phyloP scores from a whole-genome alignment of 805 yeast species.

The Candida krabiensis region DNA sequence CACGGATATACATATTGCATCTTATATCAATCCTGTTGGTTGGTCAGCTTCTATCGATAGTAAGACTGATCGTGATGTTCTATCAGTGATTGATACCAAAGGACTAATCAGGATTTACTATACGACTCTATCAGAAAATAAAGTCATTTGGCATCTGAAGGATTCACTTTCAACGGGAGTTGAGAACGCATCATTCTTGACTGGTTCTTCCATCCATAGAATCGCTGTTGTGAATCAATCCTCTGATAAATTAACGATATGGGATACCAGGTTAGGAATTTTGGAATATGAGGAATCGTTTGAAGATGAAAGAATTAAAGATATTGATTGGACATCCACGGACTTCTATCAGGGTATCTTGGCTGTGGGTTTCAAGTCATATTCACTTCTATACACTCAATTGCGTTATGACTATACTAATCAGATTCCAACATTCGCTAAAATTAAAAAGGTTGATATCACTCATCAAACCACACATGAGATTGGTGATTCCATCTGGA shows the following conservation, averaged over 20 bases:
- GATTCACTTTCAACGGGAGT: constrained; percentile 57
- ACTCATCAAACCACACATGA: constrained; percentile 70
- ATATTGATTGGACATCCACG: constrained; percentile 87
- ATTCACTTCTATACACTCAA: constrained; percentile 73
- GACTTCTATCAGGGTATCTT: constrained; percentile 65
- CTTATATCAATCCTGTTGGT: constrained; percentile 70
- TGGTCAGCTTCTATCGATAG: constrained; percentile 37
- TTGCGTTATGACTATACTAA: constrained; percentile 88
- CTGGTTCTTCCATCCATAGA: constrained; percentile 76
- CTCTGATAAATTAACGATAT: constrained; percentile 58
- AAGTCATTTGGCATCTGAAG: constrained; percentile 53
- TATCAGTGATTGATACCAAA: constrained; percentile 55
- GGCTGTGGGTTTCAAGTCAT: constrained; percentile 72
- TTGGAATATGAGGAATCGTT: constrained; percentile 59
- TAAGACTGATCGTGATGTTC: constrained; percentile 39
- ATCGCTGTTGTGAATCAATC: constrained; percentile 68
- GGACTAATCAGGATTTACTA: constrained; percentile 52
- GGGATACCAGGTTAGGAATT: constrained; percentile 72
- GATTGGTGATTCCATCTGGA: constrained; percentile 90
- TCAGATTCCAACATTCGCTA: constrained; percentile 70
- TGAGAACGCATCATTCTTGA: constrained; percentile 48
- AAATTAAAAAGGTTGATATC: constrained; percentile 72
- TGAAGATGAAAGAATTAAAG: constrained; percentile 45
- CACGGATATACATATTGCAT: constrained; percentile 23
- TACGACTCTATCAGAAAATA: constrained; percentile 33